Percentiles rank a stretch among this genome's conserved stretches.
phyloP scores from a whole-genome alignment of 2,329 filamentous ascomycete species.

The Fusarium subtropicale region DNA sequence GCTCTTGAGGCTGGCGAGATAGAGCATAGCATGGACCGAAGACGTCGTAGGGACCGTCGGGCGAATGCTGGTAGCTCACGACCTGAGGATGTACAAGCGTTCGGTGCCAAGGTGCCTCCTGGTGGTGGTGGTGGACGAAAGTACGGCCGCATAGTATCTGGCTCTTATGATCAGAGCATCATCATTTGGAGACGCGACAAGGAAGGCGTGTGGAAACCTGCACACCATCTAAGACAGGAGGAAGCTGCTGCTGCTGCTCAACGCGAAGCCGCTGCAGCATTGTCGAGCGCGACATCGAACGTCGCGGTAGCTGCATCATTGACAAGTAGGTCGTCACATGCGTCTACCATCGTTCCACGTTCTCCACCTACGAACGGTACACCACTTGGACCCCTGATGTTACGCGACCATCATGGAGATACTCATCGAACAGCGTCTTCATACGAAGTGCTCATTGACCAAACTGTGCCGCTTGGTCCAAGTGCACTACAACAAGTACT shows the following conservation, averaged over 20 bases:
- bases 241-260: slow-evolving; percentile 69
- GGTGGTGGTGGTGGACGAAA: slow-evolving; percentile 90
- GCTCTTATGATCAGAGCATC: slow-evolving; percentile 95
- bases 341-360: slow-evolving; percentile 14
- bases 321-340: slow-evolving; percentile 13
- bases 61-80: slow-evolving; percentile 79
- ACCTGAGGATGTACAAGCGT: slow-evolving; percentile 80
- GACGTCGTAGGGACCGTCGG: slow-evolving; percentile 54
- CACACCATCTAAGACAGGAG: slow-evolving; percentile 80
- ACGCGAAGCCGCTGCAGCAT: slow-evolving; percentile 41
- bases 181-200: slow-evolving; percentile 93
- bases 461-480: slow-evolving; percentile 63
- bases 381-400: slow-evolving; percentile 30
- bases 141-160: slow-evolving; percentile 95
- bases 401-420: slow-evolving; percentile 44
- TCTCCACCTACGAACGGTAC: slow-evolving; percentile 24
- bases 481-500: slow-evolving; percentile 60
- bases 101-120: slow-evolving; percentile 88
- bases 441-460: slow-evolving; percentile 65
- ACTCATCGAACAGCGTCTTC: slow-evolving; percentile 53
- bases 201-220: slow-evolving; percentile 85
- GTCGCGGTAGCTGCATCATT: slow-evolving; percentile 26
- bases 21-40: slow-evolving; percentile 50
- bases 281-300: slow-evolving; percentile 25
- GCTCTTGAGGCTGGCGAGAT: slow-evolving; percentile 65